Percentiles rank a stretch among this genome's conserved stretches.
Conservation (phyloP, 2,329 filamentous ascomycete genomes). For the Aspergillus ochraceus region DNA sequence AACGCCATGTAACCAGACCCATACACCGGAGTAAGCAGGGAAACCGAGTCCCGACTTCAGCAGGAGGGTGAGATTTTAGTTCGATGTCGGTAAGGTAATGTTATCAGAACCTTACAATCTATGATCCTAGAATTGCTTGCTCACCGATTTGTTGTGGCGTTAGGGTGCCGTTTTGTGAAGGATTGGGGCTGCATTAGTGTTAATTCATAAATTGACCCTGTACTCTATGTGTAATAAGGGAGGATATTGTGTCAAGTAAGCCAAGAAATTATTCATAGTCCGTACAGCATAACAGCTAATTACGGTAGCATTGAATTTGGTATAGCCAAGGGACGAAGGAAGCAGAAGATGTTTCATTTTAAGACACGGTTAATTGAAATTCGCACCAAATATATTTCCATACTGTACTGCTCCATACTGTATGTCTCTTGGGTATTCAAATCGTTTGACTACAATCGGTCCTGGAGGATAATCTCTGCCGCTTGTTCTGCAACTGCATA, state of each 20-base stretch:
- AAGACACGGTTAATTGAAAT: neutral
- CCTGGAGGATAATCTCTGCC: neutral
- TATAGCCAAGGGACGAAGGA: neutral
- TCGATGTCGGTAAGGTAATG: neutral
- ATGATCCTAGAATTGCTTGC: neutral
- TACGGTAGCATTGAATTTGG: neutral
- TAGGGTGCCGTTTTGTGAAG: neutral
- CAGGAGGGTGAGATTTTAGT: neutral
- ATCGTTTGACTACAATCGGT: neutral
- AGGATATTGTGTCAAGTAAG: too few species aligned
- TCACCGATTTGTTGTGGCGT: neutral
- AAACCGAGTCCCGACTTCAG: too few species aligned
- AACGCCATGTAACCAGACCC: neutral
- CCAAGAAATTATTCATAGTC: too few species aligned
- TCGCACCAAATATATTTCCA: neutral
- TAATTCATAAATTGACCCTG: too few species aligned
- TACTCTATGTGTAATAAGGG: too few species aligned
- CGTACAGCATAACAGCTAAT: too few species aligned
- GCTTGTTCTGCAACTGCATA: constrained; percentile 10
- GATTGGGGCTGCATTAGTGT: too few species aligned
- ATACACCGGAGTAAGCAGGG: too few species aligned
- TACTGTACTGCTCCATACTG: too few species aligned
- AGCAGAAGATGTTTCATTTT: neutral
- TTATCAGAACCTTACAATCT: neutral
- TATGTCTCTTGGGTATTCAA: too few species aligned